Evolutionary conservation across 306 rosid species (phyloP).

Genomic region (Prunus persica): DNA sequence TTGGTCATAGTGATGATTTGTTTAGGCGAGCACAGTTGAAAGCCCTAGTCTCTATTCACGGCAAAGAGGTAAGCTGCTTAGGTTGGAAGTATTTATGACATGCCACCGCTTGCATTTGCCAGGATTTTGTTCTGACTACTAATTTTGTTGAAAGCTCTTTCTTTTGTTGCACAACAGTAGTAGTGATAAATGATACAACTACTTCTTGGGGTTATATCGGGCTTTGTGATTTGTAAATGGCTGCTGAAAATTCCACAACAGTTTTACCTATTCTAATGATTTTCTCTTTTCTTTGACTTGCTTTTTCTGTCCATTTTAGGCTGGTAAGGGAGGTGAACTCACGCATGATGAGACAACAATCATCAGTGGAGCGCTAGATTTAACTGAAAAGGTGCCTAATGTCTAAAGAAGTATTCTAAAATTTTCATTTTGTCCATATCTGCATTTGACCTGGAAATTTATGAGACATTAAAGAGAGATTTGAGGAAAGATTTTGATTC

Average conservation of each 20-base stretch:
- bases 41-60: constrained; percentile 49
- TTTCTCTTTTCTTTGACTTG: background rate
- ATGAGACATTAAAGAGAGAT: background rate
- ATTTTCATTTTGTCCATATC: background rate
- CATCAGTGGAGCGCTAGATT: constrained; percentile 93
- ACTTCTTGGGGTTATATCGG: background rate
- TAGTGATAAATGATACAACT: background rate
- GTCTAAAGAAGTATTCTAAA: constrained; percentile 1
- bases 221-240: background rate
- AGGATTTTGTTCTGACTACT: background rate
- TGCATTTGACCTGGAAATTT: background rate
- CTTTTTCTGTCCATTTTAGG: constrained; percentile 46
- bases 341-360: constrained; percentile 91
- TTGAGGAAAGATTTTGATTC: background rate
- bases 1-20: constrained; percentile 61
- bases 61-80: constrained; percentile 37
- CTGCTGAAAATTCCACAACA: constrained; percentile 12
- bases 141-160: background rate
- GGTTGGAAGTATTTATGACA: background rate
- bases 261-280: background rate
- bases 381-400: constrained; percentile 72
- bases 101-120: background rate
- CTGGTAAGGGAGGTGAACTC: constrained; percentile 98
- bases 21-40: constrained; percentile 55
- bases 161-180: background rate